Base-by-base conservation (phyloP, 1,284 basidiomycete species). In the Rhodotorula sp. region DNA sequence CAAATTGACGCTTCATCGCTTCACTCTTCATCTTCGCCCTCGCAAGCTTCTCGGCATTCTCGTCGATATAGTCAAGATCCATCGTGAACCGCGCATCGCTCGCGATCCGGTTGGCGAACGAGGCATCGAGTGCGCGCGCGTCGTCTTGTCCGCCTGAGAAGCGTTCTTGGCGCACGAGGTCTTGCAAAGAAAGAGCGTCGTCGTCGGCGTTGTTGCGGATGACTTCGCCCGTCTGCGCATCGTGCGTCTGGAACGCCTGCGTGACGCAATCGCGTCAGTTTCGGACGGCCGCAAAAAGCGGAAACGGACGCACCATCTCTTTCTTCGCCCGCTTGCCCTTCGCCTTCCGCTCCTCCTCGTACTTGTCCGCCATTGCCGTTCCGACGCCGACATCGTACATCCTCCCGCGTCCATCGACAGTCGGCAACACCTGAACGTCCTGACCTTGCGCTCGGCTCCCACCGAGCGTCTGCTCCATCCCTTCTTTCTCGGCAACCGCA, bases 1-100 rank as follows among this genome's bases (percentile, higher is more conserved):
- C 96, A 80, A 98, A 99, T 74, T 94, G 90, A 48, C 95, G 86
- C 81, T 95, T 99, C 88, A 96, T 90, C 32, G 90, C 92, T 79
- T 98, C 96, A 19, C 88, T 88, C 69, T 93, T 90, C 90, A 96
- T 94, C 82, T 94, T 95, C 79, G 92, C 89, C 70, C 92, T 84
- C 44, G 91, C 93, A 0, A 99, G 85, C 74, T 88, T 89, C 77
- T 96, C 94, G 0, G 92, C 93, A 79, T 97, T 95, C 72, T 98
- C 94, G 75, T 99, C 96, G 74, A 97, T 90, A 77, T 98, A 97
- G 59, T 98, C 95, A 30, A 94, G 82, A 78, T 94, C 86, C 76
- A 89, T 88, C 88, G 91, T 82, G 79, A 92, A 99, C 73, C 89
- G 89, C 5, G 87, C 88, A 80, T 99, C 95, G 5, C 87, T 85